These are phyloP conservation scores for Schizonepeta tenuifolia DNA, from an alignment of 257 asterid species.

Conservation along the genomic window DNA sequence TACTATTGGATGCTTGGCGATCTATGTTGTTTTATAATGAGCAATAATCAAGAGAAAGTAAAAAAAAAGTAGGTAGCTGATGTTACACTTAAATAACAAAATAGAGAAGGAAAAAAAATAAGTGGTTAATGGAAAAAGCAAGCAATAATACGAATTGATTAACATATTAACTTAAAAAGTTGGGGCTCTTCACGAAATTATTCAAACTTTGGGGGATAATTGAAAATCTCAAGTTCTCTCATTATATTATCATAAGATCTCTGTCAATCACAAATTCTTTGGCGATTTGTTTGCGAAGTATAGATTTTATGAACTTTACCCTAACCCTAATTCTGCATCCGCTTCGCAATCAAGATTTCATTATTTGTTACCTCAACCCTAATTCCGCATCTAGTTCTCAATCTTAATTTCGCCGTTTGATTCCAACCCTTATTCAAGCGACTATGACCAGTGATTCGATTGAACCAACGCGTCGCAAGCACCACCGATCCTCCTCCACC, in stretches of 20 bases:
- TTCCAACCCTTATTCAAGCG: constrained; percentile 25
- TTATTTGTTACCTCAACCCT: constrained; percentile 16
- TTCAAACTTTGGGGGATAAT: not conserved
- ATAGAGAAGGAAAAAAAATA: too few relatives aligned
- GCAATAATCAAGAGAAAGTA: too few relatives aligned
- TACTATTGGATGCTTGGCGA: too few relatives aligned
- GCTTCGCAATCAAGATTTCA: constrained; percentile 5
- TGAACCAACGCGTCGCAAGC: constrained; percentile 71
- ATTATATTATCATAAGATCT: constrained; percentile 20
- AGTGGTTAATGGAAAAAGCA: not conserved
- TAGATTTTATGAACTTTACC: constrained; percentile 43
- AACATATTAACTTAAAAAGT: not conserved
- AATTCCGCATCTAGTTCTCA: constrained; percentile 15
- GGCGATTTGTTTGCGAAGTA: constrained; percentile 19
- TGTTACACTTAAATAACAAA: too few relatives aligned
- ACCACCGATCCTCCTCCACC: constrained; percentile 67
- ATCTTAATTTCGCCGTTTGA: not conserved
- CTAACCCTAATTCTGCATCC: constrained; percentile 34
- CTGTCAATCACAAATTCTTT: constrained; percentile 20
- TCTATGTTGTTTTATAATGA: too few relatives aligned
- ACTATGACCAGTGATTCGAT: constrained; percentile 69
- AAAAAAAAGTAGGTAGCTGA: too few relatives aligned
- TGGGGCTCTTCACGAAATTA: not conserved
- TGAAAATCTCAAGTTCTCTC: not conserved
- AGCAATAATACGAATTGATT: not conserved